Evolutionary conservation across 805 yeast species (phyloP), one percentile per base, ranked within the genome.

Genomic region (Diddensiella caesifluorescens): DNA sequence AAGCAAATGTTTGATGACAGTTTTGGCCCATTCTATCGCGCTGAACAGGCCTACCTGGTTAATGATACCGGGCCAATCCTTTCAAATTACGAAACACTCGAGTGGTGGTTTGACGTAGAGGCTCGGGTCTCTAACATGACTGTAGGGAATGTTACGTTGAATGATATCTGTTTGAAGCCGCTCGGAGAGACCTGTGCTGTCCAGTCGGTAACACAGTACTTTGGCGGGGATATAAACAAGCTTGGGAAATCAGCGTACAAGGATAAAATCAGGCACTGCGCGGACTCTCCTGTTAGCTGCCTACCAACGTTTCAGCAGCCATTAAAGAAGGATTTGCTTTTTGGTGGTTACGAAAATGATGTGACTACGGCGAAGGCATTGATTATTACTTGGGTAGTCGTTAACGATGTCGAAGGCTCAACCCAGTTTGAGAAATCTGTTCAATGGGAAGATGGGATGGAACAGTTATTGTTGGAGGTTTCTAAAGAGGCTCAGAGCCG

Each of bases 31-130:
- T 90, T 92, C 67, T 92, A 83, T 64, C 71, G 97, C 52, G 77
- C 86, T 3, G 90, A 87, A 54, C 97, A 90, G 62, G 64, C 86
- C 0, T 84, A 85, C 49, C 67, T 90, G 4, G 75, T 80, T 2
- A 80, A 80, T 51, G 77, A 77, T 16, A 69, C 83, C 2, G 86
- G 85, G 0, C 74, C 79, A 0, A 81, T 90, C 0, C 64, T 90
- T 25, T 70, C 73, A 13, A 35, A 43, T 19, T 85, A 86, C 70
- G 79, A 76, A 0, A 77, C 79, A 1, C 56, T 89, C 16, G 58
- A 77, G 48, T 90, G 97, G 97, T 88, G 96, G 95, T 80, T 82
- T 54, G 76, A 73, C n/a, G 79, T 78, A 20, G 97, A 90, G 60
- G 44, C 56, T 3, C 74, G 80, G 31, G 71, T 82, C 1, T 57